phyloP scores from a whole-genome alignment of 768 basidiomycete species.

The Tulasnella sp. region DNA sequence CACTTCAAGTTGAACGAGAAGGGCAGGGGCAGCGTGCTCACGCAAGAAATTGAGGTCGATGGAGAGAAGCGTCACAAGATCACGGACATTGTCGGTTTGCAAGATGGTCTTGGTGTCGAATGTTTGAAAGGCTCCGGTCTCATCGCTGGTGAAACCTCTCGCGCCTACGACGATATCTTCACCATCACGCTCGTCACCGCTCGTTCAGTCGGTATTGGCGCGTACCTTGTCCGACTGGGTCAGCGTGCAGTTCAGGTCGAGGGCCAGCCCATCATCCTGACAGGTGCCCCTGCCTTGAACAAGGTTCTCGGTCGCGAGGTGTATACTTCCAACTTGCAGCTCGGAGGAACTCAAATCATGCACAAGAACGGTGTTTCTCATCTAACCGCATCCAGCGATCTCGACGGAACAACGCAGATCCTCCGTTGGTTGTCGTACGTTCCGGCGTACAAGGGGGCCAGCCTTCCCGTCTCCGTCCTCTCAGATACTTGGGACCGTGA shows the following conservation, averaged over 20 bases:
- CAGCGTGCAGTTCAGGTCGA: slow-evolving; percentile 98
- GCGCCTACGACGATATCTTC: slow-evolving; percentile 99
- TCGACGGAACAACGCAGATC: slow-evolving; percentile 91
- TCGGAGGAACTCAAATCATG: slow-evolving; percentile 99
- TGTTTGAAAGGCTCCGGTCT: slow-evolving; percentile 92
- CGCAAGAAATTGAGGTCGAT: slow-evolving; percentile 70
- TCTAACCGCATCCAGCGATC: slow-evolving; percentile 85
- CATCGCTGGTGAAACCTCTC: slow-evolving; percentile 95
- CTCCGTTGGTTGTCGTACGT: slow-evolving; percentile 92
- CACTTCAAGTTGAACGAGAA: slow-evolving; percentile 83
- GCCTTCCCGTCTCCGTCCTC: slow-evolving; percentile 66
- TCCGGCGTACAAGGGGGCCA: slow-evolving; percentile 68
- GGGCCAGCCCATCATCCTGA: slow-evolving; percentile 98
- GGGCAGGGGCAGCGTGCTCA: slow-evolving; percentile 64
- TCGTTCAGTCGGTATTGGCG: slow-evolving; percentile 97
- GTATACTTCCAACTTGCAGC: slow-evolving; percentile 95
- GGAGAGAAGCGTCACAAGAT: slow-evolving; percentile 90
- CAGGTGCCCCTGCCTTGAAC: slow-evolving; percentile 92
- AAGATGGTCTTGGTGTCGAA: slow-evolving; percentile 95
- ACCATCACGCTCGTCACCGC: slow-evolving; percentile 98
- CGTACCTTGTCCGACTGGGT: slow-evolving; percentile 94
- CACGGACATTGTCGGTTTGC: slow-evolving; percentile 92
- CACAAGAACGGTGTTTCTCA: slow-evolving; percentile 99
- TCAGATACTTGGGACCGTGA: slow-evolving; percentile 85
- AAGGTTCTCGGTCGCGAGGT: slow-evolving; percentile 98